Evolutionary conservation across 1,284 basidiomycete genomes (phyloP).

Genomic region (Ganoderma meredithae): DNA sequence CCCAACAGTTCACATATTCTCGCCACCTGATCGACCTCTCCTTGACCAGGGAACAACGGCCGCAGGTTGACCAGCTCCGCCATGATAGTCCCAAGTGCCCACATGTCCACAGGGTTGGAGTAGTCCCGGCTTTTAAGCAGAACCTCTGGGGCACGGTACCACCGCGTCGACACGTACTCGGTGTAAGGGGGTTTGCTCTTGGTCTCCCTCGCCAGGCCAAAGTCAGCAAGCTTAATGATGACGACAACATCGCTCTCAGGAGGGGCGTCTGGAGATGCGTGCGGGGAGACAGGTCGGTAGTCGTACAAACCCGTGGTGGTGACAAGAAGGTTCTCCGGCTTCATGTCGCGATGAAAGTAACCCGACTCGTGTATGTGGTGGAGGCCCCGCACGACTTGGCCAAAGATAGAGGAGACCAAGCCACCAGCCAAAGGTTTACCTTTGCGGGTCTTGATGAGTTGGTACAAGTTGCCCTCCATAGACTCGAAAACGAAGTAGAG

Average conservation of each 20-base stretch:
- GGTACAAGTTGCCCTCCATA: slow-evolving; percentile 99
- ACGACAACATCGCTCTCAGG: slow-evolving; percentile 95
- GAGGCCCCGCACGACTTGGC: slow-evolving; percentile 90
- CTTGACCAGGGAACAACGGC: slow-evolving; percentile 97
- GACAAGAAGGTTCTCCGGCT: slow-evolving; percentile 99
- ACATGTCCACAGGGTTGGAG: slow-evolving; percentile 98
- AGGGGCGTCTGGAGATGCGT: slow-evolving; percentile 62
- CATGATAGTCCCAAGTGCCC: slow-evolving; percentile 98
- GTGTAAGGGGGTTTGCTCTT: slow-evolving; percentile 93
- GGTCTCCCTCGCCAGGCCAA: slow-evolving; percentile 95
- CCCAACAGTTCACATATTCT: slow-evolving; percentile 92
- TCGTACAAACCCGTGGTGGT: slow-evolving; percentile 98
- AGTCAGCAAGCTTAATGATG: slow-evolving; percentile 98
- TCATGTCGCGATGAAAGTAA: slow-evolving; percentile 99
- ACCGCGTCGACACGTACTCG: slow-evolving; percentile 98
- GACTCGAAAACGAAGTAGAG: slow-evolving; percentile 99
- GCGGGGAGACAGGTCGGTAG: slow-evolving; percentile 83
- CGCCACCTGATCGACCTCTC: slow-evolving; percentile 93
- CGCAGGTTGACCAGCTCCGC: slow-evolving; percentile 96
- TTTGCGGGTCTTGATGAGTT: slow-evolving; percentile 97
- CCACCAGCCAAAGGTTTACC: slow-evolving; percentile 95
- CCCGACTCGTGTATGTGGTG: slow-evolving; percentile 93
- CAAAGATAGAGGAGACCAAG: slow-evolving; percentile 94
- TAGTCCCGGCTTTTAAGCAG: slow-evolving; percentile 92
- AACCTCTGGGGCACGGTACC: slow-evolving; percentile 99